Conservation (phyloP, 176 grass and related monocot genomes). For the Pontederia crassipes region DNA sequence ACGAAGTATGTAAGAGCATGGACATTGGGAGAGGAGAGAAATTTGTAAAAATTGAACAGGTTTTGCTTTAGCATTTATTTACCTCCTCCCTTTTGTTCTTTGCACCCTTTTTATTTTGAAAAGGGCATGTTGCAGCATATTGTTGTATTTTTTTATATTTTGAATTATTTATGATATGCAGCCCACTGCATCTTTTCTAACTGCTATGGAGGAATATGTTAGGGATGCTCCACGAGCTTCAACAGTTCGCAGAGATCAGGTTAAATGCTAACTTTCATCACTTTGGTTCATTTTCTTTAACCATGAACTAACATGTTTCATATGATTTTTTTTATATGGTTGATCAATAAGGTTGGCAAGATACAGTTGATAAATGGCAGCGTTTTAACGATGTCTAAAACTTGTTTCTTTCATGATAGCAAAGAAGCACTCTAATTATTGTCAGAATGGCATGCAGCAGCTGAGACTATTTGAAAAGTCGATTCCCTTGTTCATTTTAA, state of each 20-base stretch:
- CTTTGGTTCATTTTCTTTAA: neutral
- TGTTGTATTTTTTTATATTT: neutral
- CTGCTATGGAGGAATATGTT: constrained; percentile 86
- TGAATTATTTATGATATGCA: constrained; percentile 26
- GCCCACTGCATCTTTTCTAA: constrained; percentile 78
- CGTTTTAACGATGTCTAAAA: too few relatives aligned
- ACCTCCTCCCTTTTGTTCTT: neutral
- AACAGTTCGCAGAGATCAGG: constrained; percentile 49
- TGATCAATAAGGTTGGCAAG: too few relatives aligned
- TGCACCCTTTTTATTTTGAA: constrained; percentile 1
- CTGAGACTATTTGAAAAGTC: too few relatives aligned
- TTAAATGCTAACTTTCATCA: constrained; percentile 13
- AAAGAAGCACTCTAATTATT: too few relatives aligned
- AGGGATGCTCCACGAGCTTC: constrained; percentile 69
- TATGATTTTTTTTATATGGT: neutral
- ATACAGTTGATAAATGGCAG: too few relatives aligned
- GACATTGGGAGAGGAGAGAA: constrained; percentile 72
- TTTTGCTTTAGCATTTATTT: constrained; percentile 10
- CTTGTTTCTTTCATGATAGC: too few relatives aligned
- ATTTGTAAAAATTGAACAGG: constrained; percentile 75
- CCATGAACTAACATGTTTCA: neutral
- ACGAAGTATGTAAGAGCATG: constrained; percentile 75
- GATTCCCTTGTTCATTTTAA: too few relatives aligned
- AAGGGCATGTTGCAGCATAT: neutral
- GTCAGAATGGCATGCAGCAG: too few relatives aligned